These are phyloP conservation scores for Didymella exigua DNA, from an alignment of 2,329 filamentous ascomycete species.

Conservation along the genomic window DNA sequence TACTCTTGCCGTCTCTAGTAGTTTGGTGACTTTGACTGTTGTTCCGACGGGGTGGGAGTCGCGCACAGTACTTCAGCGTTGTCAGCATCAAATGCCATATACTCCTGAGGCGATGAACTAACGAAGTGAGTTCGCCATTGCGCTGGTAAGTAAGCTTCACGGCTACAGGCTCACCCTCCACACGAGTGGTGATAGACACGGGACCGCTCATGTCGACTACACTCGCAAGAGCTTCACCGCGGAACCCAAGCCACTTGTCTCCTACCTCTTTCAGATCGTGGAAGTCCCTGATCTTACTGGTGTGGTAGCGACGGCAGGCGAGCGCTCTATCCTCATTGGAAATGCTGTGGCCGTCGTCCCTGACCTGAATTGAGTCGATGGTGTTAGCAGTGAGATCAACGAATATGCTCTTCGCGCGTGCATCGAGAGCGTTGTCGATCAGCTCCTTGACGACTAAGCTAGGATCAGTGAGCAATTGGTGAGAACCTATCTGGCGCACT, in stretches of 20 bases:
- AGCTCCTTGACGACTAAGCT: constrained; percentile 74
- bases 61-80: constrained; percentile 28
- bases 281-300: constrained; percentile 73
- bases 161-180: constrained; percentile 65
- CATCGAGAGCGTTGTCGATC: constrained; percentile 77
- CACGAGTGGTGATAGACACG: constrained; percentile 67
- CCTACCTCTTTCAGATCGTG: constrained; percentile 65
- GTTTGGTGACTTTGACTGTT: constrained; percentile 64
- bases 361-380: constrained; percentile 70
- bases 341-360: constrained; percentile 72
- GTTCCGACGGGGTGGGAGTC: constrained; percentile 70
- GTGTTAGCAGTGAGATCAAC: constrained; percentile 69
- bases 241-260: constrained; percentile 71
- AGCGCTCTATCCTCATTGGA: constrained; percentile 63
- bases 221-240: constrained; percentile 74
- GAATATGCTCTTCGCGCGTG: constrained; percentile 68
- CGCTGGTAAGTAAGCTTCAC: constrained; percentile 57
- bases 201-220: constrained; percentile 63
- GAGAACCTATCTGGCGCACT: constrained; percentile 64
- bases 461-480: constrained; percentile 65
- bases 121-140: constrained; percentile 57
- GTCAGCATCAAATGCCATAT: constrained; percentile 8
- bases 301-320: constrained; percentile 71
- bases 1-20: constrained; percentile 68
- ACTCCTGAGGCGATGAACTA: constrained; percentile 2